These are phyloP conservation scores for Mycena crocata DNA, from an alignment of 768 basidiomycete genomes.

Conservation along the genomic window DNA sequence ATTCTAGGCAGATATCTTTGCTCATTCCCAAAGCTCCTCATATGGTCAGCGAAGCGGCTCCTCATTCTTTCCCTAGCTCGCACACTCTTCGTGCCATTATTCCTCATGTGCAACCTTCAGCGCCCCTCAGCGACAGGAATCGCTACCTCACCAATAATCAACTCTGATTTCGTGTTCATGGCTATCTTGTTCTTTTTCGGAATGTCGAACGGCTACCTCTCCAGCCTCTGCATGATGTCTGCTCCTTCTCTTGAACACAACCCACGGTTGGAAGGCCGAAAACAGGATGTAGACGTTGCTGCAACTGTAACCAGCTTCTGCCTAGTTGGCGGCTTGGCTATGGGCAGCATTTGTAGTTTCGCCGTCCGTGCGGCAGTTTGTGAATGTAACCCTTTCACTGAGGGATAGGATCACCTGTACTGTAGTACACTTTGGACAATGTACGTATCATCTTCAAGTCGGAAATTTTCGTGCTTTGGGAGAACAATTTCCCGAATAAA, in stretches of 20 bases:
- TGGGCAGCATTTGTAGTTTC: slow-evolving; percentile 87
- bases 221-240: slow-evolving; percentile 83
- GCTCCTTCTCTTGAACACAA: slow-evolving; percentile 87
- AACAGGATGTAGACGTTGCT: slow-evolving; percentile 86
- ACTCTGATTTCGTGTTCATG: slow-evolving; percentile 83
- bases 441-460: slow-evolving; percentile 20
- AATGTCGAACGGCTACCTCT: slow-evolving; percentile 84
- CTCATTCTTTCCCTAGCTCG: slow-evolving; percentile 73
- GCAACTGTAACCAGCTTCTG: slow-evolving; percentile 86
- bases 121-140: slow-evolving; percentile 48
- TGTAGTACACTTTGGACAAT: background rate
- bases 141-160: slow-evolving; percentile 64
- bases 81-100: slow-evolving; percentile 85
- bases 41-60: slow-evolving; percentile 78
- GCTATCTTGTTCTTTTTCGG: slow-evolving; percentile 78
- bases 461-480: too few species aligned
- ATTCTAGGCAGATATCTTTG: slow-evolving; percentile 77
- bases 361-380: slow-evolving; percentile 78
- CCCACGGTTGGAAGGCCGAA: slow-evolving; percentile 70
- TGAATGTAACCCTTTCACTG: slow-evolving; percentile 77
- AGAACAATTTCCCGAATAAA: slow-evolving; percentile 17
- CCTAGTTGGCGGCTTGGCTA: slow-evolving; percentile 77
- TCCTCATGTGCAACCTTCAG: slow-evolving; percentile 90
- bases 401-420: slow-evolving; percentile 28
- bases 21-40: slow-evolving; percentile 69